These are phyloP conservation scores for Nitzschia sp. DNA, from an alignment of 108 stramenopile genomes.

Conservation along the genomic window DNA sequence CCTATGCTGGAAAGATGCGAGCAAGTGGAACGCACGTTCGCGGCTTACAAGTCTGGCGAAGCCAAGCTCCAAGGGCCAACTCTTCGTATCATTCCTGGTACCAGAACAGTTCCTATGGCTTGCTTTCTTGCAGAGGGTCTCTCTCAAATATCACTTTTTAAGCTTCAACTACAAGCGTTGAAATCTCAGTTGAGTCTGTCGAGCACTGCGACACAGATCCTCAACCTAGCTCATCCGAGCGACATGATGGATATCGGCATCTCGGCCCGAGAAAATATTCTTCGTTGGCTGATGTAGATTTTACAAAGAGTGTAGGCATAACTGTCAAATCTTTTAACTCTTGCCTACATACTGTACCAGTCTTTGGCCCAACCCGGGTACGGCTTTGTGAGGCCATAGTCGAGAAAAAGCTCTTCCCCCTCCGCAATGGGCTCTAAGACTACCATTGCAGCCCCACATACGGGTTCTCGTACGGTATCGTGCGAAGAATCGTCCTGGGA, in stretches of 20 bases:
- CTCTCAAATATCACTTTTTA: slow-evolving; percentile 26
- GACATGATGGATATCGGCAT: slow-evolving; percentile 3
- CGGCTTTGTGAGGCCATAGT: slow-evolving; percentile 31
- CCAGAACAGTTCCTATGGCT: slow-evolving; percentile 15
- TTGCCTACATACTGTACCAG: slow-evolving; percentile 16
- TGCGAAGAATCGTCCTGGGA: neutral
- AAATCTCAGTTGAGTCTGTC: slow-evolving; percentile 15
- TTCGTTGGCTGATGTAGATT: slow-evolving; percentile 32
- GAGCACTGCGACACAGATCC: slow-evolving; percentile 21
- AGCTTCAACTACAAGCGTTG: slow-evolving; percentile 21
- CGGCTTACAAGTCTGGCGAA: slow-evolving; percentile 21
- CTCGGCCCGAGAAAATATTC: slow-evolving; percentile 25
- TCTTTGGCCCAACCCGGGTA: slow-evolving; percentile 13
- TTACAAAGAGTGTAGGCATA: neutral
- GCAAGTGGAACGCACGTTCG: slow-evolving; percentile 22
- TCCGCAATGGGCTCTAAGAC: slow-evolving; percentile 7
- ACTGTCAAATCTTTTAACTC: neutral
- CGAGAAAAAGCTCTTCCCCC: slow-evolving; percentile 44
- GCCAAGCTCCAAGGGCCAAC: slow-evolving; percentile 1
- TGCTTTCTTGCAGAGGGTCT: slow-evolving; percentile 32
- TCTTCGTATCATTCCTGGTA: slow-evolving; percentile 17
- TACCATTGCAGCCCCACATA: slow-evolving; percentile 42
- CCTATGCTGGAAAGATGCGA: slow-evolving; percentile 17
- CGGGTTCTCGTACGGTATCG: no score
- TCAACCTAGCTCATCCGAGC: slow-evolving; percentile 16